Conservation (phyloP, 176 grass and related monocot genomes). For the Triticum turgidum region DNA sequence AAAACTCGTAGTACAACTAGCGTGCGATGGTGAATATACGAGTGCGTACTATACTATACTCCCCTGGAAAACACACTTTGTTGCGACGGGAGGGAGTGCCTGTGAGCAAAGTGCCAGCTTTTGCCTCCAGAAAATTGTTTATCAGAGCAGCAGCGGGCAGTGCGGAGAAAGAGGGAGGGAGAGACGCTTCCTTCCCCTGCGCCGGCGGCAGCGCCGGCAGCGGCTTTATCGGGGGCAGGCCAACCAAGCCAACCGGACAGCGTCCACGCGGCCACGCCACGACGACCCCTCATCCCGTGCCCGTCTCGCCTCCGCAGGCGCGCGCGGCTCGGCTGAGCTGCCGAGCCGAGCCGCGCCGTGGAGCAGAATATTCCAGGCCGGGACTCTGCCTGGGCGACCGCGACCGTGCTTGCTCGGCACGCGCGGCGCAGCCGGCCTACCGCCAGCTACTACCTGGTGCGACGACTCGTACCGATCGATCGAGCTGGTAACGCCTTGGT, state of each 20-base stretch:
- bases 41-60: no score
- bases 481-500: no score
- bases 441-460: background rate
- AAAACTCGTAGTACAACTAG: no score
- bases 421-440: background rate
- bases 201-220: slow-evolving; percentile 32
- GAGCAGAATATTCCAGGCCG: no score
- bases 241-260: slow-evolving; percentile 11
- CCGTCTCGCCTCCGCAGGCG: no score
- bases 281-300: background rate
- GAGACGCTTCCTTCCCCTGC: slow-evolving; percentile 28
- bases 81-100: background rate
- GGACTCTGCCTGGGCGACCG: background rate
- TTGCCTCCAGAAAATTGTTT: background rate
- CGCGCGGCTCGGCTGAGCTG: background rate
- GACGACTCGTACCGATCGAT: no score
- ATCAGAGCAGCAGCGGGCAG: background rate
- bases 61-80: no score
- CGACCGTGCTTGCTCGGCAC: background rate
- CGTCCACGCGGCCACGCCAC: background rate
- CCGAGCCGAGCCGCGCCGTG: background rate
- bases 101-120: background rate
- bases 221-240: slow-evolving; percentile 49
- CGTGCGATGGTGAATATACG: no score
- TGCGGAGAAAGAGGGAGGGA: background rate